Conservation (phyloP, 805 yeast genomes). For the Candida yuanshanica region DNA sequence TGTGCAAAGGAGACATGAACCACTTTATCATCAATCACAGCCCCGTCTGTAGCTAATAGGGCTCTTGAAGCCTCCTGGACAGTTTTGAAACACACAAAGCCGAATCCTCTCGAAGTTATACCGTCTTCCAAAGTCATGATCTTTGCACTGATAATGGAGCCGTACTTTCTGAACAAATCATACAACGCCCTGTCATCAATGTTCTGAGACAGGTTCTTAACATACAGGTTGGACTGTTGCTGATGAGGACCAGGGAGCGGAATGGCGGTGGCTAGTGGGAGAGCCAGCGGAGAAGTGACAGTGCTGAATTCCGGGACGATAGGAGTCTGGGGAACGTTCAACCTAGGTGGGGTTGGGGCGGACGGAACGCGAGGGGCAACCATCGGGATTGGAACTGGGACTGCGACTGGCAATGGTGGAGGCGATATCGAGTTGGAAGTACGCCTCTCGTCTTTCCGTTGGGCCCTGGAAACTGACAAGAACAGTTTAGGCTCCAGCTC, state of each 20-base stretch:
- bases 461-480: slow-evolving; percentile 39
- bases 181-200: slow-evolving; percentile 47
- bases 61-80: slow-evolving; percentile 63
- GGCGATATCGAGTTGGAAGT: slow-evolving; percentile 8
- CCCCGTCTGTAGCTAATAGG: slow-evolving; percentile 57
- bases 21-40: slow-evolving; percentile 43
- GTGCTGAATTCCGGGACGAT: background rate
- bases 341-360: slow-evolving; percentile 3
- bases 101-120: slow-evolving; percentile 59
- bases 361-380: slow-evolving; percentile 1
- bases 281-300: background rate
- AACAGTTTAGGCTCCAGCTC: slow-evolving; percentile 28
- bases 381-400: background rate
- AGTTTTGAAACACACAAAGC: slow-evolving; percentile 65
- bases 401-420: slow-evolving; percentile 1
- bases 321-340: slow-evolving; percentile 1
- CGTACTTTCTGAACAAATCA: slow-evolving; percentile 37
- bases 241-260: slow-evolving; percentile 41
- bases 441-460: slow-evolving; percentile 32
- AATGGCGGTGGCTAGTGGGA: background rate
- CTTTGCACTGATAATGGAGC: slow-evolving; percentile 46
- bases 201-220: slow-evolving; percentile 48
- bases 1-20: slow-evolving; percentile 71
- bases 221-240: slow-evolving; percentile 66
- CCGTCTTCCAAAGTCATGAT: slow-evolving; percentile 37